phyloP scores from a whole-genome alignment of 2,329 filamentous ascomycete species.

The Diaporthe vexans region DNA sequence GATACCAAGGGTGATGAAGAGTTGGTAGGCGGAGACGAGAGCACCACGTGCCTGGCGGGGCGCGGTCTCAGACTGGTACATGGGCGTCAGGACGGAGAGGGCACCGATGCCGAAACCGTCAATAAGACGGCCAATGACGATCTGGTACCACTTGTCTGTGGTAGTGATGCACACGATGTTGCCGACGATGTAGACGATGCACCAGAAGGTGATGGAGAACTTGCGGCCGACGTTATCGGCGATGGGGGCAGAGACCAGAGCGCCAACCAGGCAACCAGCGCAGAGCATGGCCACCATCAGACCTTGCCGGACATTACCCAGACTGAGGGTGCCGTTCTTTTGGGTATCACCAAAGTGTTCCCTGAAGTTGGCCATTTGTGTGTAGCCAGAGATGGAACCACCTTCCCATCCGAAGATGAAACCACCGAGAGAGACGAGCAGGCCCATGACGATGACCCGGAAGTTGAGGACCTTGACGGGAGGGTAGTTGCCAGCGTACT shows the following conservation, averaged over 20 bases:
- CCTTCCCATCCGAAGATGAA: slow-evolving; percentile 44
- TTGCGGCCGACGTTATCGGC: slow-evolving; percentile 71
- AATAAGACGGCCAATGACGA: slow-evolving; percentile 75
- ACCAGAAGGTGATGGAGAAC: slow-evolving; percentile 66
- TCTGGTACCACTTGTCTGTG: slow-evolving; percentile 71
- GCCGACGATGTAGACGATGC: slow-evolving; percentile 72
- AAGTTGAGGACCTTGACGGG: slow-evolving; percentile 43
- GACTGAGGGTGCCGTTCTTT: slow-evolving; percentile 14
- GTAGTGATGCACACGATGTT: slow-evolving; percentile 77
- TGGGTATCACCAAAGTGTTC: slow-evolving; percentile 36
- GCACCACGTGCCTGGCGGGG: slow-evolving; percentile 68
- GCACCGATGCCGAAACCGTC: slow-evolving; percentile 78
- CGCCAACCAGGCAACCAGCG: slow-evolving; percentile 55
- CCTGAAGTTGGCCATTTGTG: slow-evolving; percentile 41
- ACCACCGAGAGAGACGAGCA: slow-evolving; percentile 41
- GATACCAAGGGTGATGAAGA: slow-evolving; percentile 50
- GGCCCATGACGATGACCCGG: slow-evolving; percentile 40
- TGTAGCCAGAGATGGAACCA: slow-evolving; percentile 42
- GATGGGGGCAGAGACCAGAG: slow-evolving; percentile 66
- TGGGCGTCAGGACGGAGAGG: slow-evolving; percentile 75
- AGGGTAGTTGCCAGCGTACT: slow-evolving; percentile 7
- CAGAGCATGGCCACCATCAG: slow-evolving; percentile 42
- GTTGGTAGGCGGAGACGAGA: slow-evolving; percentile 51
- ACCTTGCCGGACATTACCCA: slow-evolving; percentile 41
- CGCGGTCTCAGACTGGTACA: slow-evolving; percentile 76